Conservation (phyloP, 495 filamentous ascomycete genomes). For the Penicillium verhagenii region DNA sequence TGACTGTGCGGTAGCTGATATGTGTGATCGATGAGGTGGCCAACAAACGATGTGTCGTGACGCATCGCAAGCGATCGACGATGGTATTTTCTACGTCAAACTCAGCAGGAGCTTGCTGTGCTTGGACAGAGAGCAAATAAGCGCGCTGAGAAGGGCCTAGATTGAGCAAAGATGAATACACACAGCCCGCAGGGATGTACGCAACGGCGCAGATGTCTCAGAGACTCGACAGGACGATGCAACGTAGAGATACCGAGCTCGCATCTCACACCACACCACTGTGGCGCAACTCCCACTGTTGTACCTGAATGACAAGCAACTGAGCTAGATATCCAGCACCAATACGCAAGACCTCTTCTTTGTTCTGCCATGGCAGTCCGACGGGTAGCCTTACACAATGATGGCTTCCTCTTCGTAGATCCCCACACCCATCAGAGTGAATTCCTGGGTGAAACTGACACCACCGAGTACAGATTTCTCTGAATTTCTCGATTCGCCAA, state of each 20-base stretch:
- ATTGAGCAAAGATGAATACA: background rate
- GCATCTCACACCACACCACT: background rate
- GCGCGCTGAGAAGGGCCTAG: background rate
- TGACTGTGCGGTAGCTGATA: background rate
- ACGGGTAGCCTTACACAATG: background rate
- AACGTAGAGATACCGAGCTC: background rate
- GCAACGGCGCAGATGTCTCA: background rate
- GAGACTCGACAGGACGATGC: background rate
- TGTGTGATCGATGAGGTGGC: background rate
- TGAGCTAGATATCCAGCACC: background rate
- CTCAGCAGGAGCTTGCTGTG: background rate
- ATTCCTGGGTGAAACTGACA: background rate
- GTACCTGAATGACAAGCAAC: background rate
- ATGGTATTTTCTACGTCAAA: background rate
- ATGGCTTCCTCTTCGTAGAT: background rate
- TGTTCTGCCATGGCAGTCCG: constrained; percentile 1
- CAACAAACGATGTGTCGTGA: background rate
- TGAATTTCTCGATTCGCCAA: background rate
- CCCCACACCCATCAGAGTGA: background rate
- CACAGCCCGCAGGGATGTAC: background rate
- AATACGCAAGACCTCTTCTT: background rate
- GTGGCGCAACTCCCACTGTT: background rate
- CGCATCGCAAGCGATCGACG: background rate
- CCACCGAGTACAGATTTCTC: background rate
- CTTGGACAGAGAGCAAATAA: background rate